Percentiles rank a stretch among this genome's conserved stretches.
These are phyloP conservation scores for Sarocladium strictum DNA, from an alignment of 2,329 filamentous ascomycete species.

Conservation along the genomic window DNA sequence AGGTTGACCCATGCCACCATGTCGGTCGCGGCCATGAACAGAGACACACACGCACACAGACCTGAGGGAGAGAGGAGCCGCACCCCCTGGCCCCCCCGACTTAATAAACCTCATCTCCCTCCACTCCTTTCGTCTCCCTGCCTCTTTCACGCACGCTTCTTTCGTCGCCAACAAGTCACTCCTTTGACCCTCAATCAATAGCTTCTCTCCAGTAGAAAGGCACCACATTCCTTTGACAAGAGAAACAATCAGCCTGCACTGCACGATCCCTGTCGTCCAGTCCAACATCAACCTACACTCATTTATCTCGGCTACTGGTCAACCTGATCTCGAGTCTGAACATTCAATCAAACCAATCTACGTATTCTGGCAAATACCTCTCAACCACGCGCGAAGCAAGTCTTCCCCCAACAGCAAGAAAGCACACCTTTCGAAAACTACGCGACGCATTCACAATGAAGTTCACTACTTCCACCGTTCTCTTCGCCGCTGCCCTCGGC, in stretches of 20 bases:
- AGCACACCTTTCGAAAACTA: neutral
- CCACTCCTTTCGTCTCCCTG: conserved; percentile 12
- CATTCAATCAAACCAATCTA: neutral
- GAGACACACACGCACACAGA: neutral
- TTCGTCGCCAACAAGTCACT: conserved; percentile 15
- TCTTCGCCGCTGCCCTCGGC: conserved; percentile 34
- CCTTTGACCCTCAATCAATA: conserved; percentile 11
- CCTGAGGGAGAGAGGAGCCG: conserved; percentile 4
- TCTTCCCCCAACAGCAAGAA: neutral
- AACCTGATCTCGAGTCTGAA: neutral
- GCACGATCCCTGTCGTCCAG: neutral
- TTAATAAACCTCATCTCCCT: conserved; percentile 19
- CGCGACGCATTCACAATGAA: conserved; percentile 31
- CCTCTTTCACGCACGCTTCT: conserved; percentile 13
- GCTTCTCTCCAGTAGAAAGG: conserved; percentile 10
- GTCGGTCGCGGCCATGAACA: neutral
- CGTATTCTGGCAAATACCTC: conserved; percentile 7
- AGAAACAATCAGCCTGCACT: neutral
- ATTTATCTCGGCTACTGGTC: conserved; percentile 3
- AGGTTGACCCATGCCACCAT: conserved; percentile 4
- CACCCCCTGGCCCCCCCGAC: conserved; percentile 10
- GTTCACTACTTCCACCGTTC: conserved; percentile 29
- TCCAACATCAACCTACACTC: conserved; percentile 3
- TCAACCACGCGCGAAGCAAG: conserved; percentile 4
- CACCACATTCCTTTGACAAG: conserved; percentile 13